These are phyloP conservation scores for Albugo candida DNA, from an alignment of 352 stramenopile genomes.

Conservation along the genomic window DNA sequence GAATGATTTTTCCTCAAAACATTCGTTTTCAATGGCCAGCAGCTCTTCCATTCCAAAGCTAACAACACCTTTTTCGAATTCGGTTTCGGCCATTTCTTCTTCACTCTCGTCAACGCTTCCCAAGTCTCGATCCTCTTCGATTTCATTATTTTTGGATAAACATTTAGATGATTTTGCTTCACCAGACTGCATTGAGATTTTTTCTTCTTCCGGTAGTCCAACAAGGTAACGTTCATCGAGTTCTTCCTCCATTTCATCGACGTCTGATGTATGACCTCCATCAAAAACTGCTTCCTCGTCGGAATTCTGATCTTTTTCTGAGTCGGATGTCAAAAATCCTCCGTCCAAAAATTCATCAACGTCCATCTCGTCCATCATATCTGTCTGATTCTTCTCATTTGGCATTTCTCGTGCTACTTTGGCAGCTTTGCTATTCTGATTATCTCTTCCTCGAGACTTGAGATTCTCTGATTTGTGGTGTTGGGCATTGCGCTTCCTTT, in stretches of 20 bases:
- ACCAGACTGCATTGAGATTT: too few species aligned
- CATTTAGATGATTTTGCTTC: not conserved
- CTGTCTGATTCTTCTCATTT: conserved; percentile 23
- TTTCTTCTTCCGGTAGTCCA: conserved; percentile 1
- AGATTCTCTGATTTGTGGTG: conserved; percentile 39
- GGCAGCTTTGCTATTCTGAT: conserved; percentile 19
- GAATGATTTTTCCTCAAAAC: conserved; percentile 76
- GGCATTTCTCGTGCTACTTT: conserved; percentile 5
- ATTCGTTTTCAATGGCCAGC: conserved; percentile 69
- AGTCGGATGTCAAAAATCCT: conserved; percentile 31
- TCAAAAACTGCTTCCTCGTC: conserved; percentile 11
- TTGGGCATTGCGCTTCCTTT: conserved; percentile 70
- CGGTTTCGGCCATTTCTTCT: conserved; percentile 7
- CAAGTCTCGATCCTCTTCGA: not conserved
- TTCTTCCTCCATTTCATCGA: conserved; percentile 10
- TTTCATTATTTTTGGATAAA: not conserved
- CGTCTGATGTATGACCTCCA: conserved; percentile 11
- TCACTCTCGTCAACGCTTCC: conserved; percentile 1
- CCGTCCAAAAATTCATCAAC: conserved; percentile 74
- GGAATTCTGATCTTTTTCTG: conserved; percentile 13
- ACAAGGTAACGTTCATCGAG: not conserved
- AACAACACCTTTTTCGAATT: conserved; percentile 12
- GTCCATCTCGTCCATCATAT: conserved; percentile 80
- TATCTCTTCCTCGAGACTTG: conserved; percentile 15
- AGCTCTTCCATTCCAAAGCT: conserved; percentile 63